These are phyloP conservation scores for Collybiopsis luxurians DNA, from an alignment of 768 basidiomycete species.

Conservation along the genomic window DNA sequence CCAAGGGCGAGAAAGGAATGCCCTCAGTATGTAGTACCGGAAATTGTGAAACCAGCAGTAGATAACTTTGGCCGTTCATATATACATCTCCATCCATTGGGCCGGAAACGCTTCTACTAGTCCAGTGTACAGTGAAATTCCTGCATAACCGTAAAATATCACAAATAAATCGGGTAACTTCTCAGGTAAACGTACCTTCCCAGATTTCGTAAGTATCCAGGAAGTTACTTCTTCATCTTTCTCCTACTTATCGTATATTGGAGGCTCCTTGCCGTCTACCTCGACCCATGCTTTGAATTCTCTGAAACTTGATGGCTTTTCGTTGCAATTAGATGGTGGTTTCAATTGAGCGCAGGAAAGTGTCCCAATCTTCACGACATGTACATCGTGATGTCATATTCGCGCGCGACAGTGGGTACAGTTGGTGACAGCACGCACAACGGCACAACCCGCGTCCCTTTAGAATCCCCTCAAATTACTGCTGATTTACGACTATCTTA, in stretches of 20 bases:
- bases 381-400: too few species aligned
- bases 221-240: not conserved
- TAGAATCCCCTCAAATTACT: too few species aligned
- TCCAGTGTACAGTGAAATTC: not conserved
- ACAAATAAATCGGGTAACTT: not conserved
- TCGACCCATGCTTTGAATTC: not conserved
- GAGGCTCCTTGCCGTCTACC: not conserved
- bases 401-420: too few species aligned
- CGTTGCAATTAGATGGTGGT: too few species aligned
- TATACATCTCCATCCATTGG: not conserved
- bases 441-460: too few species aligned
- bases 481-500: too few species aligned
- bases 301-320: not conserved
- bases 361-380: too few species aligned
- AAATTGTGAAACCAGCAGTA: not conserved
- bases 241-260: not conserved
- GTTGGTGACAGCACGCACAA: too few species aligned
- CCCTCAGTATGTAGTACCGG: not conserved
- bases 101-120: not conserved
- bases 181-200: not conserved
- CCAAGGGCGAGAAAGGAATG: not conserved
- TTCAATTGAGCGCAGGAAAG: too few species aligned
- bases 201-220: not conserved
- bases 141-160: not conserved
- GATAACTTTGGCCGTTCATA: not conserved